phyloP scores from a whole-genome alignment of 2,329 filamentous ascomycete genomes.

The Fusarium illudens region DNA sequence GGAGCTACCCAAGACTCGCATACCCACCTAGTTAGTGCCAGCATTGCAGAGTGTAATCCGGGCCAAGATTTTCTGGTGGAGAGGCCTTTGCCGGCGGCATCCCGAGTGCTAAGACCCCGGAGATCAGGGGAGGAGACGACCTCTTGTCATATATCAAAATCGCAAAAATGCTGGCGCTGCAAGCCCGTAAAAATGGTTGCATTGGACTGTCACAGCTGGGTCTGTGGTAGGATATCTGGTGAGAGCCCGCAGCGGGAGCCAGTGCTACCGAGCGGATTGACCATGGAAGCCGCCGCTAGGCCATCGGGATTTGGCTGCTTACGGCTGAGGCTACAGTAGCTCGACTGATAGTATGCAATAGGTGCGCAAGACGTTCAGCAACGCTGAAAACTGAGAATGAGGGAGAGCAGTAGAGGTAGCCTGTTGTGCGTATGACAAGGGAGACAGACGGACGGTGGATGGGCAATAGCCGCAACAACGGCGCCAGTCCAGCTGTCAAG shows the following conservation, averaged over 20 bases:
- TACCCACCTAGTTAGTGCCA: too few relatives aligned
- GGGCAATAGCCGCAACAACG: slow-evolving; percentile 5
- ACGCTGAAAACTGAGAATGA: slow-evolving; percentile 4
- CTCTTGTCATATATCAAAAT: slow-evolving; percentile 33
- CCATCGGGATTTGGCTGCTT: slow-evolving; percentile 16
- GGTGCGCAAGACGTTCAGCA: slow-evolving; percentile 2
- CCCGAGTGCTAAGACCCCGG: not conserved
- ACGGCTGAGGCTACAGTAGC: slow-evolving; percentile 29
- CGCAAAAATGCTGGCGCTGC: slow-evolving; percentile 14
- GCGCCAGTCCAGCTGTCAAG: not conserved
- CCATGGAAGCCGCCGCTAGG: not conserved
- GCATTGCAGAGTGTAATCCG: not conserved
- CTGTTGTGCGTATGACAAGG: slow-evolving; percentile 7
- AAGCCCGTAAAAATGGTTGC: slow-evolving; percentile 2
- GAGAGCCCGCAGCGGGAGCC: slow-evolving; percentile 1
- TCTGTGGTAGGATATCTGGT: not conserved
- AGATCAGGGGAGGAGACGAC: not conserved
- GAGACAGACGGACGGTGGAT: slow-evolving; percentile 20
- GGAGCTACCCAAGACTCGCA: not conserved
- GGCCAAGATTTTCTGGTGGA: slow-evolving; percentile 18
- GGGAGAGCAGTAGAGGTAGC: slow-evolving; percentile 10
- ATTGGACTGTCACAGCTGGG: slow-evolving; percentile 13
- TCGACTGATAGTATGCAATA: slow-evolving; percentile 4
- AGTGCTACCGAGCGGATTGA: not conserved
- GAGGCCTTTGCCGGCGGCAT: slow-evolving; percentile 33